Conservation (phyloP, 257 asterid genomes). For the Lantana camara region DNA sequence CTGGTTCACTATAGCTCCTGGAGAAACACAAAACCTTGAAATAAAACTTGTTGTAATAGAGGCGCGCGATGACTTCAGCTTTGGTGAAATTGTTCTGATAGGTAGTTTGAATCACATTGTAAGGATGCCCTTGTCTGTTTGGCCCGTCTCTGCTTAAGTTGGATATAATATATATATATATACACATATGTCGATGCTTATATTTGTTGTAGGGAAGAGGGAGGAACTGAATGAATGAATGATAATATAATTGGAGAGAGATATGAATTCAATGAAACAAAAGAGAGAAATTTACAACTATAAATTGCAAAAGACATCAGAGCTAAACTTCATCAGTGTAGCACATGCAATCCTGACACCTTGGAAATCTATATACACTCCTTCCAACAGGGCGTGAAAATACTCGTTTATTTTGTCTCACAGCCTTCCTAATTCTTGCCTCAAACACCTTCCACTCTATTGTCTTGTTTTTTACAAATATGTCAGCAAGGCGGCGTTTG, state of each 20-base stretch:
- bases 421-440: slow-evolving; percentile 89
- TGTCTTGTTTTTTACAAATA: slow-evolving; percentile 80
- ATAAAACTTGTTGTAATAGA: slow-evolving; percentile 52
- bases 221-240: slow-evolving; percentile 24
- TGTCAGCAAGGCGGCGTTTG: slow-evolving; percentile 94
- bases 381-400: slow-evolving; percentile 89
- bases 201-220: slow-evolving; percentile 1
- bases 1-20: slow-evolving; percentile 67
- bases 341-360: slow-evolving; percentile 90
- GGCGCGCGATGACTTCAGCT: slow-evolving; percentile 64
- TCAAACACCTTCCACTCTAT: slow-evolving; percentile 94
- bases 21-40: slow-evolving; percentile 53
- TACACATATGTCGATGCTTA: no score
- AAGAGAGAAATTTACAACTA: slow-evolving; percentile 12
- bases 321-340: slow-evolving; percentile 35
- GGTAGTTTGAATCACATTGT: slow-evolving; percentile 75
- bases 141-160: slow-evolving; percentile 49
- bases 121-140: slow-evolving; percentile 67
- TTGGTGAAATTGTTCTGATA: slow-evolving; percentile 72
- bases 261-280: slow-evolving; percentile 25
- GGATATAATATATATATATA: no score
- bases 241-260: slow-evolving; percentile 22
- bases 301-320: slow-evolving; percentile 1
- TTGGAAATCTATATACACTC: slow-evolving; percentile 91
- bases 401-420: slow-evolving; percentile 87